Conservation (phyloP, 1,139 yeast species). For the Pichia sp. region DNA sequence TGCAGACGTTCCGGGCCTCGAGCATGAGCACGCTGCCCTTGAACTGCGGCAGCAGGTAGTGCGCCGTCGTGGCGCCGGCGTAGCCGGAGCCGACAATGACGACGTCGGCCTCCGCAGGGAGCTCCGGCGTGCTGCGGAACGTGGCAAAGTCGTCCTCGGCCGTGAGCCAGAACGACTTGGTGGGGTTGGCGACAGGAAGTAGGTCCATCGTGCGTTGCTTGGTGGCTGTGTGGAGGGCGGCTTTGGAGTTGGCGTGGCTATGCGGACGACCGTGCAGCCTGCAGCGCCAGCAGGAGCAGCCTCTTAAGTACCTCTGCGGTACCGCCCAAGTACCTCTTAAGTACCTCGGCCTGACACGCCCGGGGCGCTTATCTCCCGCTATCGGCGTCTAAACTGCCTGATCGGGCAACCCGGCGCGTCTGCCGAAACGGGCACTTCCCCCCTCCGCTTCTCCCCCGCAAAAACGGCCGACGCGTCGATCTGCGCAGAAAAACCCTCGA, state of each 20-base stretch:
- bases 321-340: no score
- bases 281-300: no score
- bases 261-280: no score
- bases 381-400: background rate
- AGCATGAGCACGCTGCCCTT: constrained; percentile 31
- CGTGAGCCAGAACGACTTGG: constrained; percentile 24
- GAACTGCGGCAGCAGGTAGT: constrained; percentile 29
- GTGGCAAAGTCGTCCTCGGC: constrained; percentile 23
- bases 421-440: no score
- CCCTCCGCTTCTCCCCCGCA: background rate
- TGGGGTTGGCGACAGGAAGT: constrained; percentile 13
- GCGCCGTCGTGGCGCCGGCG: constrained; percentile 38
- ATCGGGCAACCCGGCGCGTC: background rate
- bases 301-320: no score
- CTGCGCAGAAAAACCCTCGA: no score
- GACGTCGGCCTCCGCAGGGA: constrained; percentile 28
- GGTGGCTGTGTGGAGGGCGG: no score
- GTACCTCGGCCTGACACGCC: no score
- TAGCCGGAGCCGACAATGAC: constrained; percentile 40
- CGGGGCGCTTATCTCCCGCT: background rate
- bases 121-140: constrained; percentile 21
- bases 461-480: no score
- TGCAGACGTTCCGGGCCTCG: constrained; percentile 40
- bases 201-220: constrained; percentile 7
- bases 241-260: no score